Conservation (phyloP, 1,284 basidiomycete genomes). For the Termitomyces sp. region DNA sequence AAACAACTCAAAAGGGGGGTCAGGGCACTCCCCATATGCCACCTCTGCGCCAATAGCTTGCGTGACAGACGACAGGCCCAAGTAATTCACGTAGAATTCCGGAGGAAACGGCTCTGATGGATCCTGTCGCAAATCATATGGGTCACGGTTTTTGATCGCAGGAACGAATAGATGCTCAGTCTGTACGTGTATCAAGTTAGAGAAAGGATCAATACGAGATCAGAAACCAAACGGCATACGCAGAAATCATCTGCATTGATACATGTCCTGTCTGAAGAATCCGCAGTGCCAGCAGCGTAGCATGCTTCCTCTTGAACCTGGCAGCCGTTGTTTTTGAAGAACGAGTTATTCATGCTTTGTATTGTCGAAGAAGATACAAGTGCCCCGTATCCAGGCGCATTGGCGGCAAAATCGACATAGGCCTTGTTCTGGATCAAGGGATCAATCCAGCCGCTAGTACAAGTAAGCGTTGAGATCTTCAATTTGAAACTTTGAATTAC, state of each 20-base stretch:
- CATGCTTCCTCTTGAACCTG: slow-evolving; percentile 48
- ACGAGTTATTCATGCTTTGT: slow-evolving; percentile 43
- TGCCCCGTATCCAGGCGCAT: slow-evolving; percentile 62
- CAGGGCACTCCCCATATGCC: slow-evolving; percentile 44
- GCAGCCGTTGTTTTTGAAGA: slow-evolving; percentile 46
- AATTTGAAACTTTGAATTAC: slow-evolving; percentile 20
- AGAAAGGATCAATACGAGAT: background rate
- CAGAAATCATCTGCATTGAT: slow-evolving; percentile 49
- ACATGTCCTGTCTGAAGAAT: slow-evolving; percentile 46
- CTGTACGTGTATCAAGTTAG: slow-evolving; percentile 27
- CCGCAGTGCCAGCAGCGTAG: slow-evolving; percentile 45
- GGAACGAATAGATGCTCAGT: slow-evolving; percentile 42
- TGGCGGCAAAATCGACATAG: slow-evolving; percentile 53
- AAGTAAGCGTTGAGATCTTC: background rate
- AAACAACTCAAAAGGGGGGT: slow-evolving; percentile 39
- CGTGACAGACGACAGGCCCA: slow-evolving; percentile 33
- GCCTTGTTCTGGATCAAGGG: slow-evolving; percentile 59
- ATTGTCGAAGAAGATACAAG: slow-evolving; percentile 46
- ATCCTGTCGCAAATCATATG: slow-evolving; percentile 54
- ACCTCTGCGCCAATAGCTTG: slow-evolving; percentile 48
- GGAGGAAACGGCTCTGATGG: slow-evolving; percentile 52
- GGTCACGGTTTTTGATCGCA: slow-evolving; percentile 47
- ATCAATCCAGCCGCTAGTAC: slow-evolving; percentile 59
- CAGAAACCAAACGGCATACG: slow-evolving; percentile 31
- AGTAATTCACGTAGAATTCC: slow-evolving; percentile 47